A percentile compares a stretch with the other conserved stretches of the same genome.
Conservation (phyloP, 805 yeast genomes). For the Yarrowia sp. region DNA sequence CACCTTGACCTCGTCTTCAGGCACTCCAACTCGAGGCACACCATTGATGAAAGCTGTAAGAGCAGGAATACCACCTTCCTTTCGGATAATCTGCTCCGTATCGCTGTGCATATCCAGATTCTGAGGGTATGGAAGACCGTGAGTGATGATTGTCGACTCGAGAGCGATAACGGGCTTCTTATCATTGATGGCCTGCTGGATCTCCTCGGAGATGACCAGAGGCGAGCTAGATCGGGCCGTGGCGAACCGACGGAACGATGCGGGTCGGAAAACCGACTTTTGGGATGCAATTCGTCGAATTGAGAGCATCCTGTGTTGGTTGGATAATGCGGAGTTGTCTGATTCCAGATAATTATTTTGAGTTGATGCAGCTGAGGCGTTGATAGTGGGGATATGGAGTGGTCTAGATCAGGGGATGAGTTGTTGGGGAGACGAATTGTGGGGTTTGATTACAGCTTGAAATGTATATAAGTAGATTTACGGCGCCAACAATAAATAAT, state of each 20-base stretch:
- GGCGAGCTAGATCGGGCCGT: background rate
- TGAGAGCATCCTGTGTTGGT: background rate
- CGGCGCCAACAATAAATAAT: too few relatives aligned
- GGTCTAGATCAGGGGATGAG: too few relatives aligned
- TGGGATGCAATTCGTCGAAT: background rate
- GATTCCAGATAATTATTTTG: background rate
- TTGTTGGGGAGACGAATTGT: too few relatives aligned
- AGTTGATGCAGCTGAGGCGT: background rate
- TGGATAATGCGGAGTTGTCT: background rate
- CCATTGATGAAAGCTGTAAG: conserved; percentile 79
- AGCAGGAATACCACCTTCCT: conserved; percentile 73
- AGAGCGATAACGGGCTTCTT: conserved; percentile 31
- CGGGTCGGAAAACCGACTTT: background rate
- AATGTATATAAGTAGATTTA: too few relatives aligned
- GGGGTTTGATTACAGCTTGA: too few relatives aligned
- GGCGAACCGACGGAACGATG: background rate
- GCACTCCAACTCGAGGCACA: conserved; percentile 64
- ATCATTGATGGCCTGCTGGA: conserved; percentile 56
- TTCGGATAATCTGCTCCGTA: conserved; percentile 62
- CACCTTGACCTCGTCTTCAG: conserved; percentile 45
- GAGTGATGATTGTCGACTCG: conserved; percentile 72
- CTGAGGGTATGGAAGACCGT: conserved; percentile 80
- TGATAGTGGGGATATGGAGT: too few relatives aligned
- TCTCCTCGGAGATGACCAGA: conserved; percentile 43
- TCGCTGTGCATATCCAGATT: conserved; percentile 67